These are phyloP conservation scores for Pythium dissotocum DNA, from an alignment of 352 stramenopile species.

Conservation along the genomic window DNA sequence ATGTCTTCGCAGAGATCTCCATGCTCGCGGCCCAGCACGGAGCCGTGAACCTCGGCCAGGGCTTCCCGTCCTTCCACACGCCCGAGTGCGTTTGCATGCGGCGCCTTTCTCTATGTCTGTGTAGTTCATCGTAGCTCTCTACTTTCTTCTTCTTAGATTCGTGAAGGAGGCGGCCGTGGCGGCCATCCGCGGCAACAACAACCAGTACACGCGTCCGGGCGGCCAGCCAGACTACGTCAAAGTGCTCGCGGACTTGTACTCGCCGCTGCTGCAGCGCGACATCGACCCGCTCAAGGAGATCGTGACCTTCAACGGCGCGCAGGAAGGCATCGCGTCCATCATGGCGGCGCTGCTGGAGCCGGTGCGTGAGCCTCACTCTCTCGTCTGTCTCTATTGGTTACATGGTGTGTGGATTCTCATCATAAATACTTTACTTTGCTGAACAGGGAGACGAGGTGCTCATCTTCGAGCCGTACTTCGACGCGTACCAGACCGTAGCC, in stretches of 20 bases:
- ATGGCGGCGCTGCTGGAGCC: constrained; percentile 77
- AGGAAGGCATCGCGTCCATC: constrained; percentile 85
- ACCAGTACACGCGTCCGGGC: constrained; percentile 90
- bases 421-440: not conserved
- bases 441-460: constrained; percentile 81
- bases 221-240: constrained; percentile 80
- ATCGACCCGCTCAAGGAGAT: constrained; percentile 80
- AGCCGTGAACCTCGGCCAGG: constrained; percentile 95
- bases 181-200: constrained; percentile 75
- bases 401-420: not conserved
- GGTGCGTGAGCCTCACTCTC: constrained; percentile 31
- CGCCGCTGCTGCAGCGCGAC: constrained; percentile 55
- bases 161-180: constrained; percentile 87
- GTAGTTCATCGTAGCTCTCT: no score
- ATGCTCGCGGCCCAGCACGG: constrained; percentile 76
- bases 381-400: constrained; percentile 25
- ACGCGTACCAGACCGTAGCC: constrained; percentile 87
- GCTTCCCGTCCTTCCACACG: constrained; percentile 95
- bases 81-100: constrained; percentile 39
- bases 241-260: constrained; percentile 82
- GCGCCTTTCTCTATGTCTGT: not conserved
- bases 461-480: constrained; percentile 90
- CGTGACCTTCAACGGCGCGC: constrained; percentile 87
- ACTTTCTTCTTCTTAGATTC: constrained; percentile 45
- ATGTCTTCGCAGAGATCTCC: constrained; percentile 89